Base-by-base conservation (phyloP, 164 flowering plant species). In the Magnolia kwangsiensis region DNA sequence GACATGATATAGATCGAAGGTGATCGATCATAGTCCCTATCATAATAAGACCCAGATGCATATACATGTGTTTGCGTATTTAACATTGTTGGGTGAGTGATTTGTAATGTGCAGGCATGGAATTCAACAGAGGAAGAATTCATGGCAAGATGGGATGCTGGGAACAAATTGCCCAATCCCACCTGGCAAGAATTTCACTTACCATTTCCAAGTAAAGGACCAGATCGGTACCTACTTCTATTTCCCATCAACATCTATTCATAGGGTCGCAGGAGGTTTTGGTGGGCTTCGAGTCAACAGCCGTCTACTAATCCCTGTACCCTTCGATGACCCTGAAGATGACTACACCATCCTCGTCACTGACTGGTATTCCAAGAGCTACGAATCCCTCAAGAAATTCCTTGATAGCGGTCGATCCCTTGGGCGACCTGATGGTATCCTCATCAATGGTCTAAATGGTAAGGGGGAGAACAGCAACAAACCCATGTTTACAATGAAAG, bases 281-380 rank as follows among this genome's bases (percentile, higher is more conserved):
- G 88, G 88, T 5, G 83, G 83, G 58, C 79, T 86, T 11, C 80
- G 84, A 11, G 74, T 86, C 8, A 79, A 84, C 79, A 86, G 87
- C 70, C 85, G 88, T 19, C 74, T 74, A 21, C 82, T 84, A 58
- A 86, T 86, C 67, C 88, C 88, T 0, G 84, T 86, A 20, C 88
- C 88, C 16, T 86, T 80, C 50, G 82, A 55, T 3, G 80, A 51
- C 20, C 92, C 91, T 1, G 91, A 83, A 45, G 93, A 83, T 8
- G 93, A 90, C 73, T 87, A 78, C 81, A 78, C 85, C 7, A 82
- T 90, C 79, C 78, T 90, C 50, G 73, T 84, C 24, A 85, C 86
- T 4, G 93, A 90, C 71, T 90, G 93, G 93, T 88, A 83, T 78
- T 71, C 77, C 76, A 84, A 83, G 63, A 71, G 80, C 83, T 85